Conservation (phyloP, 768 basidiomycete species). For the Infundibulicybe gibba region DNA sequence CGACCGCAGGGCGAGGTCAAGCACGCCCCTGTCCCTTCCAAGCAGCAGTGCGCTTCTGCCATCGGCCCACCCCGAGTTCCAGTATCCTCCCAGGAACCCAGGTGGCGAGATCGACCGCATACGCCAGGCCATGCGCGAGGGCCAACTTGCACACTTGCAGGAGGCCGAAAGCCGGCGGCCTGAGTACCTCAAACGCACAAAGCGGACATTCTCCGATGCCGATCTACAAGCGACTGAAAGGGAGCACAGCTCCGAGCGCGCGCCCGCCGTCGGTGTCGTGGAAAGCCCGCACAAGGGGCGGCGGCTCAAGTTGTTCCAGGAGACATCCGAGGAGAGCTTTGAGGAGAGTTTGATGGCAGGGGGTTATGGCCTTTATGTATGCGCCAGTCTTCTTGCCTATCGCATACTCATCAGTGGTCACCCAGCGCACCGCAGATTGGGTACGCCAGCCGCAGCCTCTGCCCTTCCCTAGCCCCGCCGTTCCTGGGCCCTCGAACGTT, state of each 20-base stretch:
- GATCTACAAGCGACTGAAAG: constrained; percentile 32
- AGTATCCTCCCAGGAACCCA: constrained; percentile 16
- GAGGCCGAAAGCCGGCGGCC: constrained; percentile 64
- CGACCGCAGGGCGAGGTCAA: constrained; percentile 7
- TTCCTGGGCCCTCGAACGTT: constrained; percentile 39
- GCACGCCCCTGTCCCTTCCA: constrained; percentile 11
- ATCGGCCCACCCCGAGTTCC: constrained; percentile 12
- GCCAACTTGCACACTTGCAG: constrained; percentile 41
- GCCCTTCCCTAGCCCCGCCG: constrained; percentile 32
- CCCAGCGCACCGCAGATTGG: constrained; percentile 58
- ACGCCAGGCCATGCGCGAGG: constrained; percentile 48
- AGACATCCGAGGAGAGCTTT: constrained; percentile 81
- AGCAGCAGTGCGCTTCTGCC: constrained; percentile 12
- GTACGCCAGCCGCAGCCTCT: constrained; percentile 52
- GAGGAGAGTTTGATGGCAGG: constrained; percentile 83
- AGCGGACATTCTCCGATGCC: constrained; percentile 40
- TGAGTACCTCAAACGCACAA: constrained; percentile 65
- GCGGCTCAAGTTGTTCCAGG: constrained; percentile 72
- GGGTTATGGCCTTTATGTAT: constrained; percentile 74
- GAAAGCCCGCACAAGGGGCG: constrained; percentile 73
- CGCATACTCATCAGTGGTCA: constrained; percentile 2
- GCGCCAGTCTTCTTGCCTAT: constrained; percentile 16
- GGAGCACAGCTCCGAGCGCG: constrained; percentile 26
- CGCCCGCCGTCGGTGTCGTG: constrained; percentile 50
- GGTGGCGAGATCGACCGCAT: constrained; percentile 63